Percentiles rank a stretch among this genome's conserved stretches.
Conservation (phyloP, 2,329 filamentous ascomycete genomes). For the Epichloe sibirici region DNA sequence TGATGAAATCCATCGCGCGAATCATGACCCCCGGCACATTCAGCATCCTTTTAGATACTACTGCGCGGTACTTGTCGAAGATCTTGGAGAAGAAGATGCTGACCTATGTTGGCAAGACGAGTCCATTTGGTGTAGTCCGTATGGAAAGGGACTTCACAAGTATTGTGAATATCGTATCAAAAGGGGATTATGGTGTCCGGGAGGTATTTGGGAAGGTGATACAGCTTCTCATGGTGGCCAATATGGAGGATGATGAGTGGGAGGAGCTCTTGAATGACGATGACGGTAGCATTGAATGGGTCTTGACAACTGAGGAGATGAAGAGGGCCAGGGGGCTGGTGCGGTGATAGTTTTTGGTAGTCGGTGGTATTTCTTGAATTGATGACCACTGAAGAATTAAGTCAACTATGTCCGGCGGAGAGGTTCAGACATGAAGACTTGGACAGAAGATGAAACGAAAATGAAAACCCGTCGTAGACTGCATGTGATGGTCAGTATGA, state of each 20-base stretch:
- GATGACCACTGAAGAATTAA: too few relatives aligned
- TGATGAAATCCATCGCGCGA: constrained; percentile 74
- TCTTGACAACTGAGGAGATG: constrained; percentile 61
- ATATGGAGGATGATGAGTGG: constrained; percentile 96
- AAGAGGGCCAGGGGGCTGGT: constrained; percentile 60
- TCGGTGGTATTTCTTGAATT: background rate
- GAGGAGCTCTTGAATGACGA: constrained; percentile 51
- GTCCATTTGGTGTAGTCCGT: constrained; percentile 67
- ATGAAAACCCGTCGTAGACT: too few relatives aligned
- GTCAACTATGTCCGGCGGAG: too few relatives aligned
- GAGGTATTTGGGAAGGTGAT: constrained; percentile 65
- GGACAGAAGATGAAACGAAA: too few relatives aligned
- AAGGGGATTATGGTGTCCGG: constrained; percentile 63
- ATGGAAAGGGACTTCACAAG: constrained; percentile 76
- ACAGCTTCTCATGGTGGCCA: constrained; percentile 76
- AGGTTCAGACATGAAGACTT: background rate
- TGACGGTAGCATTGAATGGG: constrained; percentile 59
- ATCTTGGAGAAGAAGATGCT: constrained; percentile 81
- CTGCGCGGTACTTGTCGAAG: constrained; percentile 61
- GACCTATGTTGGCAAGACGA: constrained; percentile 67
- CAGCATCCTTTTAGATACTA: constrained; percentile 60
- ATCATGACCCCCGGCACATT: constrained; percentile 71
- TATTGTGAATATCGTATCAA: constrained; percentile 55
- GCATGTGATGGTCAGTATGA: too few relatives aligned
- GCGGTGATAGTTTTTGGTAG: background rate